Percentiles rank a stretch among this genome's conserved stretches.
These are phyloP conservation scores for Conringia planisiliqua DNA, from an alignment of 345 rosid species.

Conservation along the genomic window DNA sequence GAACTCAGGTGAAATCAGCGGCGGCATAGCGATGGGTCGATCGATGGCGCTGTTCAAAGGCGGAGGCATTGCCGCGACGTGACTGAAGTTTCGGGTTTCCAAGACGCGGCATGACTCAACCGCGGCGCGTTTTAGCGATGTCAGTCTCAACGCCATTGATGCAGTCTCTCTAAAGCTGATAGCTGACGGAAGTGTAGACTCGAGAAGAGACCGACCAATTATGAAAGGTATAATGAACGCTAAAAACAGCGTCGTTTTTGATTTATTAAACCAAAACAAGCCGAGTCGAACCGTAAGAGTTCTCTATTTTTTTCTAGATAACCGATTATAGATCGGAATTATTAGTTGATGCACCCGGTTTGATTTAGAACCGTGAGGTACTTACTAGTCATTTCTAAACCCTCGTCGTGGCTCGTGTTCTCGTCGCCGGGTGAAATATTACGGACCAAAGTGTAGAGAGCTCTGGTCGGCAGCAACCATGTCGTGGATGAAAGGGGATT, in stretches of 20 bases:
- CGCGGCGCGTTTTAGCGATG: slow-evolving; percentile 41
- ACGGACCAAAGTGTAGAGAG: slow-evolving; percentile 1
- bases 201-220: background rate
- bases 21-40: slow-evolving; percentile 27
- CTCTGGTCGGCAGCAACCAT: slow-evolving; percentile 33
- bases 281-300: background rate
- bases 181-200: background rate
- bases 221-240: background rate
- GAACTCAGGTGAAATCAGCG: slow-evolving; percentile 14
- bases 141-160: slow-evolving; percentile 57
- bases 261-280: background rate
- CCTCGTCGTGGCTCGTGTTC: background rate
- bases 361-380: background rate
- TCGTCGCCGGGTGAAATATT: background rate
- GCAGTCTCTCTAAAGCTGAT: background rate
- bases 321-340: background rate
- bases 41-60: slow-evolving; percentile 37
- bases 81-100: slow-evolving; percentile 37
- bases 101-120: slow-evolving; percentile 16
- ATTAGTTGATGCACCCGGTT: background rate
- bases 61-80: slow-evolving; percentile 45
- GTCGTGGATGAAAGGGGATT: slow-evolving; percentile 90
- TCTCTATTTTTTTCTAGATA: background rate
- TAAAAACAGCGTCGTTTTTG: background rate
- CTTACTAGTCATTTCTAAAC: slow-evolving; percentile 14